These are phyloP conservation scores for Raddia guianensis DNA, from an alignment of 176 grass and related monocot genomes.

Conservation along the genomic window DNA sequence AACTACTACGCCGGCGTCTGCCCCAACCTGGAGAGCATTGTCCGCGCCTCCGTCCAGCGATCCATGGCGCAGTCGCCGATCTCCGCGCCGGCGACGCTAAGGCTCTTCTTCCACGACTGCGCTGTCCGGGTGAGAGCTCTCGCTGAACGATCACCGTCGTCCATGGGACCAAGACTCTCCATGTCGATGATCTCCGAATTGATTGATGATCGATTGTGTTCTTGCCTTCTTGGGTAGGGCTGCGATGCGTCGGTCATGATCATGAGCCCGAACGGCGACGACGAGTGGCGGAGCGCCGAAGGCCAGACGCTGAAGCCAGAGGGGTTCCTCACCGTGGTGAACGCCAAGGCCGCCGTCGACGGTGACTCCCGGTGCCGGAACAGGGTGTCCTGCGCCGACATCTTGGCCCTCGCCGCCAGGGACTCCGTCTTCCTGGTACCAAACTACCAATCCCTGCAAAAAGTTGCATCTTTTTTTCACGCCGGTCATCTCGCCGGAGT, in stretches of 20 bases:
- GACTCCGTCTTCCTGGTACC: slow-evolving; percentile 59
- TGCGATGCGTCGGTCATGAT: slow-evolving; percentile 77
- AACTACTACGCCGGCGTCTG: slow-evolving; percentile 58
- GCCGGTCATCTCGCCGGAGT: not conserved
- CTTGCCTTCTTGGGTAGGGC: slow-evolving; percentile 32
- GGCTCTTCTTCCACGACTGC: slow-evolving; percentile 83
- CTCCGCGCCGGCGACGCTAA: slow-evolving; percentile 49
- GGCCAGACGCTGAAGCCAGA: slow-evolving; percentile 54
- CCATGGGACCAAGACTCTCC: too few species aligned
- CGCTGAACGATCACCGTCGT: too few species aligned
- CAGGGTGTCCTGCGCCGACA: slow-evolving; percentile 79
- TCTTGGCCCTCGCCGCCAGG: slow-evolving; percentile 69
- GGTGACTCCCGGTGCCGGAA: slow-evolving; percentile 53
- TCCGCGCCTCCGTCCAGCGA: slow-evolving; percentile 45
- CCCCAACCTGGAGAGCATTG: slow-evolving; percentile 55
- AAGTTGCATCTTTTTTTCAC: not conserved
- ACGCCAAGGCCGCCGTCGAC: slow-evolving; percentile 68
- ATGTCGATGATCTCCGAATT: not conserved
- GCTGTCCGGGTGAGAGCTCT: slow-evolving; percentile 48
- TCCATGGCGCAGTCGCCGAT: slow-evolving; percentile 46
- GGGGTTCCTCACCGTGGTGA: slow-evolving; percentile 51
- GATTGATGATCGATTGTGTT: too few species aligned
- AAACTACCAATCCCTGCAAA: not conserved
- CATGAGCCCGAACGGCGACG: slow-evolving; percentile 51
- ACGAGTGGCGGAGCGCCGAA: slow-evolving; percentile 60